These are phyloP conservation scores for Candida vartiovaarae DNA, from an alignment of 805 yeast genomes.

Conservation along the genomic window DNA sequence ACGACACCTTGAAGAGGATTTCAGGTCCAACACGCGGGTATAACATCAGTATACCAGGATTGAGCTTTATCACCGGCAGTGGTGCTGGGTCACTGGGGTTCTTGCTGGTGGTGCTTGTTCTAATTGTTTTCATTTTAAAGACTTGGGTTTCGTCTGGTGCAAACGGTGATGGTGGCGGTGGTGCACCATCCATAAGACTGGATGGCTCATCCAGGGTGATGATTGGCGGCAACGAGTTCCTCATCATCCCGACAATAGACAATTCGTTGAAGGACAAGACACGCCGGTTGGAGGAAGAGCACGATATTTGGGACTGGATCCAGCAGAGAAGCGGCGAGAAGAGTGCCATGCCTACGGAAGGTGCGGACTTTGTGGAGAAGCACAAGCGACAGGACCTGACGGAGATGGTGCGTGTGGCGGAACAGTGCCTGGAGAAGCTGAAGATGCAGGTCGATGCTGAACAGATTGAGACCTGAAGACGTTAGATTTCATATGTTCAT, in stretches of 20 bases:
- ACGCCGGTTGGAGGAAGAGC: slow-evolving; percentile 10
- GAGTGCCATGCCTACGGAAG: background rate
- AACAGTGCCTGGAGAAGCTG: slow-evolving; percentile 12
- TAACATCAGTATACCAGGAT: slow-evolving; percentile 1
- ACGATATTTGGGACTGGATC: slow-evolving; percentile 25
- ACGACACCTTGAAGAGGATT: background rate
- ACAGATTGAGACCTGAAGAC: too few species aligned
- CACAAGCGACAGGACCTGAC: slow-evolving; percentile 17
- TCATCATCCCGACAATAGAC: slow-evolving; percentile 17
- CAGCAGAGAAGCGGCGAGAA: slow-evolving; percentile 10
- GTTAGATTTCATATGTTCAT: too few species aligned
- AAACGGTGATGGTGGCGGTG: background rate
- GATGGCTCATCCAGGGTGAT: slow-evolving; percentile 10
- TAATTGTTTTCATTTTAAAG: background rate
- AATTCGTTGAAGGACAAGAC: slow-evolving; percentile 2
- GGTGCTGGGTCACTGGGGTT: background rate
- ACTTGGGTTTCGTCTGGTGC: background rate
- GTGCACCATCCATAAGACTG: background rate
- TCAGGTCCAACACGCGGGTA: slow-evolving; percentile 1
- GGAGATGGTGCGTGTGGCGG: slow-evolving; percentile 20
- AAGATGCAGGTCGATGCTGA: background rate
- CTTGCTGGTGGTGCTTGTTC: background rate
- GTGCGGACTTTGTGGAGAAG: slow-evolving; percentile 1
- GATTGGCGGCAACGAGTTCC: slow-evolving; percentile 19
- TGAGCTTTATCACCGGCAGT: background rate